These are phyloP conservation scores for Monilinia vaccinii-corymbosi DNA, from an alignment of 2,329 filamentous ascomycete species.

Conservation along the genomic window DNA sequence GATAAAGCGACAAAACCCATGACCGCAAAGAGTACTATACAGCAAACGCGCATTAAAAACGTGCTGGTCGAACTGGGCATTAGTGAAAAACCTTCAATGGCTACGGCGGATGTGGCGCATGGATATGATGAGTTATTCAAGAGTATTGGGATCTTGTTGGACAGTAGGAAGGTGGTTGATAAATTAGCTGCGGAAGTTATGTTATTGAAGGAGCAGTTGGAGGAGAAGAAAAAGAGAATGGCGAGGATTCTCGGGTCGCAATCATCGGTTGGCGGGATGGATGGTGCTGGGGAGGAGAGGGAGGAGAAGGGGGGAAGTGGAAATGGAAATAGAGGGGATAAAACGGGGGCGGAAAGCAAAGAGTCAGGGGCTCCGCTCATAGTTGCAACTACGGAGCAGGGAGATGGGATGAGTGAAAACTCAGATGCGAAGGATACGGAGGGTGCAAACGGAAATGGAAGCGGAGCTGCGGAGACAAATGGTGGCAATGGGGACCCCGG, in stretches of 20 bases:
- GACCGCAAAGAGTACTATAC: slow-evolving; percentile 65
- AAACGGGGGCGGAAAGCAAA: background rate
- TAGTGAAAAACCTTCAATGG: slow-evolving; percentile 57
- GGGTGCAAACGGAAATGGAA: slow-evolving; percentile 19
- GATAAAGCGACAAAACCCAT: slow-evolving; percentile 73
- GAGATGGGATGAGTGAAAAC: background rate
- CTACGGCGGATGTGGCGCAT: slow-evolving; percentile 61
- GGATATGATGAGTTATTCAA: slow-evolving; percentile 62
- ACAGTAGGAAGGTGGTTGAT: slow-evolving; percentile 64
- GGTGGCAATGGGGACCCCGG: background rate
- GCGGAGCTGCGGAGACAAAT: slow-evolving; percentile 37
- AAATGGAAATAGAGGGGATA: slow-evolving; percentile 40
- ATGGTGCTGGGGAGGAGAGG: slow-evolving; percentile 43
- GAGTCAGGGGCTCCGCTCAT: background rate
- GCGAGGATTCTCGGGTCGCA: slow-evolving; percentile 36
- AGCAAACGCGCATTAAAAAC: slow-evolving; percentile 66
- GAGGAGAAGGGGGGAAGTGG: slow-evolving; percentile 31
- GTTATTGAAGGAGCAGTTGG: slow-evolving; percentile 47
- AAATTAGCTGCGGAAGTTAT: slow-evolving; percentile 67
- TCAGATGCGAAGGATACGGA: background rate
- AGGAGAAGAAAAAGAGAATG: slow-evolving; percentile 31
- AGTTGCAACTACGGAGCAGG: background rate
- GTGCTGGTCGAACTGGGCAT: slow-evolving; percentile 65
- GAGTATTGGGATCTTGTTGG: slow-evolving; percentile 60
- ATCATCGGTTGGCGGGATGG: slow-evolving; percentile 4